Base-by-base conservation (phyloP, 176 grass and related monocot genomes). In the Puya raimondii region DNA sequence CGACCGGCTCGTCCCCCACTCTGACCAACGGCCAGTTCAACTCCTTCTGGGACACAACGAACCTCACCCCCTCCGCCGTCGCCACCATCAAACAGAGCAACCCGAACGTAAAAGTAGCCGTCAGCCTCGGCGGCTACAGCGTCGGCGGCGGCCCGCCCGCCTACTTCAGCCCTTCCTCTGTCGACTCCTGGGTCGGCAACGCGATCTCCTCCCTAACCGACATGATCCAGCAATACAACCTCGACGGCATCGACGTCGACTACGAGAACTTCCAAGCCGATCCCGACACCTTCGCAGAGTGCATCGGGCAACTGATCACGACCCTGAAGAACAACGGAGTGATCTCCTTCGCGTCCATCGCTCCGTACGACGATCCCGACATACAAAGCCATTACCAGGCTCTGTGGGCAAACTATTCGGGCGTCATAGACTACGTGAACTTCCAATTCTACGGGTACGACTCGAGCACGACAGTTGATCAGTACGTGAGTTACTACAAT, bases 191-290 rank as follows among this genome's bases (percentile, higher is more conserved):
- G 88, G 81, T 91, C 56, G 1, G 23, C 26, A 91, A 91, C 53
- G 81, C 81, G 18, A 79, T 81, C 22, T 0, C 14, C 3, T 91
- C 85, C 0, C 23, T 85, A 2, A 70, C 76, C 16, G 0, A 9
- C 23, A 76, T 91, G 22, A 82, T 91, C 59, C 21, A 65, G 49
- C 0, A 0, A 11, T 91, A 91, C 65, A 50, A 73, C 7, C 78
- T 91, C n/a, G 84, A 84, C 69, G 84, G 88, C 47, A 70, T 91
- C 4, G 84, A 87, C 79, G 18, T 87, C 16, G 79, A 87, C 72
- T 87, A 91, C 69, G 85, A 91, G 79, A 71, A 80, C 72, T 91
- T 85, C 53, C 1, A 1, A 64, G 11, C 23, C n/a, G 61, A 65
- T 50, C 50, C 52, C 0, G 1, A 47, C 59, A 74, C 85, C 0